Conservation (phyloP, 495 filamentous ascomycete species). For the Podospora anserina region DNA sequence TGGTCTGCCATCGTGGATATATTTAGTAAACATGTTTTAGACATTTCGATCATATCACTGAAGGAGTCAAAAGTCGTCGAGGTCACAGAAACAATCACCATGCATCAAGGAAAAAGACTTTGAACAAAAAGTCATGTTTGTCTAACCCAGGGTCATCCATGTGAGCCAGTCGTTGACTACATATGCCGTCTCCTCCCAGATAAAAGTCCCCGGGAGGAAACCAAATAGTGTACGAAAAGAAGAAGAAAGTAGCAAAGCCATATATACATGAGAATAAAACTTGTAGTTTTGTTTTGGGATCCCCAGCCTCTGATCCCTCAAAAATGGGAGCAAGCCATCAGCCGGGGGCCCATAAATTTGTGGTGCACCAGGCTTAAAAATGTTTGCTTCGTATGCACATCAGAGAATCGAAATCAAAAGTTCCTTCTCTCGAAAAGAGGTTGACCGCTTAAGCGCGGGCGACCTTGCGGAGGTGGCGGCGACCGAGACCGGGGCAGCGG, state of each 20-base stretch:
- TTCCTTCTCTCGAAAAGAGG: neutral
- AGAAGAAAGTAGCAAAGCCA: constrained; percentile 3
- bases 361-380: constrained; percentile 3
- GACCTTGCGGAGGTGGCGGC: constrained; percentile 13
- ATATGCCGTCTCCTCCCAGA: neutral
- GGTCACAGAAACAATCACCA: neutral
- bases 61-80: too few species aligned
- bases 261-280: constrained; percentile 2
- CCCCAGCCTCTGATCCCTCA: neutral
- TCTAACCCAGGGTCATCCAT: neutral
- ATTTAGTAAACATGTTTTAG: too few species aligned
- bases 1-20: too few species aligned
- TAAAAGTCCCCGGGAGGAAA: neutral
- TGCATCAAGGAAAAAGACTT: neutral
- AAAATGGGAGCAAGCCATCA: neutral
- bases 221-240: neutral
- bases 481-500: constrained; percentile 10
- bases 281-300: neutral
- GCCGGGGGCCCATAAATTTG: neutral
- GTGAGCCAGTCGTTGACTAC: neutral
- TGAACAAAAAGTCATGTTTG: neutral
- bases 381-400: neutral
- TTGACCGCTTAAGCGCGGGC: constrained; percentile 8
- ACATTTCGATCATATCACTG: too few species aligned
- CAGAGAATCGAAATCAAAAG: neutral